phyloP scores from a whole-genome alignment of 306 rosid species.

The Rosa lucieae region DNA sequence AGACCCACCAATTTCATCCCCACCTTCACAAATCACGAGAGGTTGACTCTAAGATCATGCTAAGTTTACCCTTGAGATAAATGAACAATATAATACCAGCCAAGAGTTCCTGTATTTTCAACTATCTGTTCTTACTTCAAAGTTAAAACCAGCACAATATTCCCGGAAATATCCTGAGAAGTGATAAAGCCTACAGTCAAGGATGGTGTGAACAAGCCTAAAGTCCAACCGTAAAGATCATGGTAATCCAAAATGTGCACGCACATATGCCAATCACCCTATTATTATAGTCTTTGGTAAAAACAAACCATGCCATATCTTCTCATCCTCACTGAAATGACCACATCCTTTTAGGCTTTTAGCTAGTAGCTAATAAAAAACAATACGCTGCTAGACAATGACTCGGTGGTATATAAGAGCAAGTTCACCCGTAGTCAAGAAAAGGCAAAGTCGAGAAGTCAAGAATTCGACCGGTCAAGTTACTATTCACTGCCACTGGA shows the following conservation, averaged over 20 bases:
- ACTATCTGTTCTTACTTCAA: background rate
- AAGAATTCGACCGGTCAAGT: too few species aligned
- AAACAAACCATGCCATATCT: background rate
- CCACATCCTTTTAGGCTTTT: background rate
- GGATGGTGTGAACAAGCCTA: background rate
- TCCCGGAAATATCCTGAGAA: background rate
- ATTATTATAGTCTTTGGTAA: background rate
- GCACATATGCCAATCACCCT: background rate
- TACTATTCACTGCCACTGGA: too few species aligned
- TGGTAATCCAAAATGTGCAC: background rate
- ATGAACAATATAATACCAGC: background rate
- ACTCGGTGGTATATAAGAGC: too few species aligned
- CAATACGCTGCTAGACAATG: too few species aligned
- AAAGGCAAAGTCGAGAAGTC: too few species aligned
- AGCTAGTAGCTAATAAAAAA: background rate
- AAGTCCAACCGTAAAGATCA: background rate
- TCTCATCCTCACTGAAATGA: background rate
- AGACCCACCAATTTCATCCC: too few species aligned
- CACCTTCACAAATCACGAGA: too few species aligned
- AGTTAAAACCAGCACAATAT: background rate
- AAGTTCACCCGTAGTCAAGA: too few species aligned
- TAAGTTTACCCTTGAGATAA: background rate
- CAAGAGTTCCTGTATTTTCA: background rate
- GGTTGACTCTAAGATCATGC: background rate
- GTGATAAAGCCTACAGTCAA: background rate